phyloP scores from a whole-genome alignment of 2,329 filamentous ascomycete species.

The Calonectria pauciramosa region DNA sequence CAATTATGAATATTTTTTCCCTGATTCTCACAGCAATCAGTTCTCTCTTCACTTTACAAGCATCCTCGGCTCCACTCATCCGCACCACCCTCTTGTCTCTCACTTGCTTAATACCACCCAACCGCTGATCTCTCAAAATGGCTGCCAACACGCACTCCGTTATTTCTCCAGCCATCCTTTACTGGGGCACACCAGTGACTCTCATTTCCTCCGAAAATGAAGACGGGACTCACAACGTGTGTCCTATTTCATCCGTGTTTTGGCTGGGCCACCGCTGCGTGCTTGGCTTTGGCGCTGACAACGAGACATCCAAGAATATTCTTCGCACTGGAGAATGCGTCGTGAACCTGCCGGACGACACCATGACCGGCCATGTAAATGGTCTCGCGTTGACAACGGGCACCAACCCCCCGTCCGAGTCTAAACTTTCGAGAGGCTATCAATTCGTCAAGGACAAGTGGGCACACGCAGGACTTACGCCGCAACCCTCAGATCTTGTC shows the following conservation, averaged over 20 bases:
- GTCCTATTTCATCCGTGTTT: slow-evolving; percentile 59
- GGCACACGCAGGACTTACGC: slow-evolving; percentile 49
- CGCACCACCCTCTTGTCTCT: background rate
- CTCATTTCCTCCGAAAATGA: slow-evolving; percentile 56
- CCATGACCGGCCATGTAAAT: slow-evolving; percentile 52
- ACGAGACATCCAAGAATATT: slow-evolving; percentile 57
- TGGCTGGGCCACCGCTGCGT: slow-evolving; percentile 60
- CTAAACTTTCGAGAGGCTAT: slow-evolving; percentile 51
- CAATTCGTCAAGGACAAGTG: slow-evolving; percentile 57
- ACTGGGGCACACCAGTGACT: slow-evolving; percentile 58
- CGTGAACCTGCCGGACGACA: slow-evolving; percentile 55
- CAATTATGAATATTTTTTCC: background rate
- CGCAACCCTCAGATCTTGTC: slow-evolving; percentile 50
- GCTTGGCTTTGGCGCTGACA: slow-evolving; percentile 53
- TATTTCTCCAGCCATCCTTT: slow-evolving; percentile 56
- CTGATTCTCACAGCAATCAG: background rate
- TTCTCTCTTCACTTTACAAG: background rate
- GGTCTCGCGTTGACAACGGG: slow-evolving; percentile 56
- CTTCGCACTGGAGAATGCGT: slow-evolving; percentile 57
- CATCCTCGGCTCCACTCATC: background rate
- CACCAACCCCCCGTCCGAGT: slow-evolving; percentile 41
- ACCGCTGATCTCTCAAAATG: background rate
- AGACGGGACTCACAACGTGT: slow-evolving; percentile 57
- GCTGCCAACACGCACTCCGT: slow-evolving; percentile 10
- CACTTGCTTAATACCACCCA: no score